A percentile compares a stretch with the other conserved stretches of the same genome.
Conservation (phyloP, 495 filamentous ascomycete species). For the Evernia prunastri region DNA sequence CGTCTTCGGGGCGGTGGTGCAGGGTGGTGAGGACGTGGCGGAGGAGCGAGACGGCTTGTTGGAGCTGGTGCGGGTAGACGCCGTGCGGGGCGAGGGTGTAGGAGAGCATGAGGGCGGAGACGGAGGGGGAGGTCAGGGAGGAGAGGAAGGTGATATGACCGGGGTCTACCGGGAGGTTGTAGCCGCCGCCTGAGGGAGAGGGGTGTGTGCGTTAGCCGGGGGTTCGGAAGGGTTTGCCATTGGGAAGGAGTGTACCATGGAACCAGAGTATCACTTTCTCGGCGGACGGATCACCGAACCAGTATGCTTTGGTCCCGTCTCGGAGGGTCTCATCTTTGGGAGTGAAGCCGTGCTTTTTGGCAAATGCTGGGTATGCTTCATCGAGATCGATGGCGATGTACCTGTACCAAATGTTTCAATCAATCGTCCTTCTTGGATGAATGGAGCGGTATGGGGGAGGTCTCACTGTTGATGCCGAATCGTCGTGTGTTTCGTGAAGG, state of each 20-base stretch:
- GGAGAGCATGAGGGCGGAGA: slow-evolving; percentile 47
- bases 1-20: slow-evolving; percentile 36
- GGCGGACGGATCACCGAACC: slow-evolving; percentile 52
- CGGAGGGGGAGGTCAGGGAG: slow-evolving; percentile 38
- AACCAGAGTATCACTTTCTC: slow-evolving; percentile 54
- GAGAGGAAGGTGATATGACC: slow-evolving; percentile 44
- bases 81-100: slow-evolving; percentile 51
- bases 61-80: slow-evolving; percentile 53
- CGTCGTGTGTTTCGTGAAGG: slow-evolving; percentile 25
- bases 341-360: slow-evolving; percentile 40
- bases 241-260: slow-evolving; percentile 41
- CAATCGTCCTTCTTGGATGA: not conserved
- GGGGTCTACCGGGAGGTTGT: slow-evolving; percentile 38
- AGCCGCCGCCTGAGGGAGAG: slow-evolving; percentile 50
- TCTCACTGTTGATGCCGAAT: slow-evolving; percentile 35
- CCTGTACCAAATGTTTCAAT: slow-evolving; percentile 24
- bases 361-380: slow-evolving; percentile 40
- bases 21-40: slow-evolving; percentile 44
- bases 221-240: slow-evolving; percentile 8
- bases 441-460: not conserved
- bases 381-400: slow-evolving; percentile 36
- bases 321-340: slow-evolving; percentile 45
- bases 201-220: not conserved
- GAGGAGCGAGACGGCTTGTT: slow-evolving; percentile 48
- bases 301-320: slow-evolving; percentile 48